Evolutionary conservation across 768 basidiomycete species (phyloP), one percentile per base, ranked within the genome.

Genomic region (Collybia nuda): DNA sequence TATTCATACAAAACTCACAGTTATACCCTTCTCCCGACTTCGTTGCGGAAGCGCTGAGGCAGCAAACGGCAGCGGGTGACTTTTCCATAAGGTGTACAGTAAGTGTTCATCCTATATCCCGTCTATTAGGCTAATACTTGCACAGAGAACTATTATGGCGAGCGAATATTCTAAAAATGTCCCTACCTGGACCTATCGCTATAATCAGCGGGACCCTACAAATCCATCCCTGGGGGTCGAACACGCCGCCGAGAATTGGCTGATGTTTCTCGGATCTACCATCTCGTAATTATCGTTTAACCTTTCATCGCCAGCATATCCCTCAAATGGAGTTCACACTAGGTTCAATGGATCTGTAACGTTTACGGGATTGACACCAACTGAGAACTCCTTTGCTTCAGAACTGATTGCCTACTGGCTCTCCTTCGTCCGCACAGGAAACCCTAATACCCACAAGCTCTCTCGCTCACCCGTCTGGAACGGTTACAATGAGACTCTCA

Each of bases 401-500:
- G 86, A 86, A 61, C 66, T 83, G 28, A 82, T 82, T 39, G 82
- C 79, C 5, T 84, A 85, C 60, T 84, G 83, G 81, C 64, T 85
- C 5, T 86, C 82, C 2, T 85, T 86, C 54, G 82, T 85, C 18
- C 80, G 82, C 37, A 60, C 76, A 1, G 73, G 74, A 1, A 63
- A 84, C 59, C 82, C 81, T 0, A 85, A 83, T 62, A 75, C 74
- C 5, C 69, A 72, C 66, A 83, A 79, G 59, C 71, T 84, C 2
- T 55, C 69, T 0, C 66, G 73, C 28, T 80, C 82, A 1, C 83
- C 82, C 0, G 55, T 46, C 15, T 85, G 85, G 83, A 53, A 72
- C 23, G 53, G 41, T 32, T 82, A 76, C 53, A 66, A 55, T 1
- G 44, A 56, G 2, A 18, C 9, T 1, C 55, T 44, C 15, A 67